Base-by-base conservation (phyloP, 345 rosid species). In the Arabidopsis suecica region DNA sequence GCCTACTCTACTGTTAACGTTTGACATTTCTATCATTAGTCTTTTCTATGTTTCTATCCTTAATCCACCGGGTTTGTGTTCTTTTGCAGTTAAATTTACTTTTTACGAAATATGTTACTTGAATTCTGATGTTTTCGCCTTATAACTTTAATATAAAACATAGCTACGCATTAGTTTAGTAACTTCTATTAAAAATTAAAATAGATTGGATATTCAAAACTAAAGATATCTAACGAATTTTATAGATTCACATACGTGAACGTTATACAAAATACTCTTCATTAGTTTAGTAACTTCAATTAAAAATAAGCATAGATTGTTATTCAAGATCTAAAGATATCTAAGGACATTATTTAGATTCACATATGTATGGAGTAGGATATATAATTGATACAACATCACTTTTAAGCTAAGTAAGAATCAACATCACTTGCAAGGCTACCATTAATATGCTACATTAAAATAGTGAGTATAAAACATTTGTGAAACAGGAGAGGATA, bases 11-110 rank as follows among this genome's bases (percentile, higher is more conserved):
- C 12, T 20, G 12, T 49, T 54, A 28, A 28, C 59, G 22, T 56
- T 56, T 32, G 38, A 56, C 61, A 1, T 56, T 30, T 8, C 61
- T 56, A 32, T 56, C 38, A 56, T 56, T 56, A 56, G 61, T 56
- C 61, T 14, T 56, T n/a, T 57, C 41, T 3, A 32, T n/a, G 40
- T 57, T 57, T 33, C 20, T 33, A 33, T 57, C 41, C 34, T 34
- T 57, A 57, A 33, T 33, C 25, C 41, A 57, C 42, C 9, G 62
- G 25, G 6, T 34, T 57, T 57, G 41, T 33, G 13, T 57, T 57
- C 62, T 57, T n/a, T 57, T 57, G 42, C 62, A 32, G 61, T 56
- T 32, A 56, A 28, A 28, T 28, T 25, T 12, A 28, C 36, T 30
- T 30, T 28, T 16, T 7, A 56, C 40, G 36, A 14, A 13, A 28